Percentiles rank a stretch among this genome's conserved stretches.
Evolutionary conservation across 2,329 filamentous ascomycete genomes (phyloP).

Genomic region (Pestalotiopsis sp.): DNA sequence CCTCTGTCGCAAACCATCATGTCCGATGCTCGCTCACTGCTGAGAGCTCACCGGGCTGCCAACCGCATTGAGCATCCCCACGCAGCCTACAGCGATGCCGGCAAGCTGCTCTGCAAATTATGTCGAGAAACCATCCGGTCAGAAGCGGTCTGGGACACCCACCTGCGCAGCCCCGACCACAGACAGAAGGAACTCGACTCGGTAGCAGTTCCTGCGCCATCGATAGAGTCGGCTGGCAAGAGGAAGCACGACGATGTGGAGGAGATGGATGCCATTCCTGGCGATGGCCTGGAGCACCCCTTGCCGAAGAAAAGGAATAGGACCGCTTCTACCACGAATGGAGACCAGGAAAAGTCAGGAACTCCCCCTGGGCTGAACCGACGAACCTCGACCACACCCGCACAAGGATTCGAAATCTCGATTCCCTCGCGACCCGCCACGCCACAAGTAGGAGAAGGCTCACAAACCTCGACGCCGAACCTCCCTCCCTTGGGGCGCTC

Average conservation of each 20-base stretch:
- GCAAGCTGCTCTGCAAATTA: conserved; percentile 68
- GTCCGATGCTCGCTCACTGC: conserved; percentile 78
- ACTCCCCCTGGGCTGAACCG: conserved; percentile 48
- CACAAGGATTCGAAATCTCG: conserved; percentile 60
- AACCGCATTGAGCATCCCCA: conserved; percentile 73
- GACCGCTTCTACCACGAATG: conserved; percentile 29
- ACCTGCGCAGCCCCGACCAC: conserved; percentile 54
- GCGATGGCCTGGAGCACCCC: conserved; percentile 23
- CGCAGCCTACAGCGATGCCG: conserved; percentile 68
- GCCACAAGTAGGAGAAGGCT: conserved; percentile 47
- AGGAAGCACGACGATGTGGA: conserved; percentile 31
- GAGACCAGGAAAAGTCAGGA: conserved; percentile 26
- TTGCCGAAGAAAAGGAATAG: conserved; percentile 34
- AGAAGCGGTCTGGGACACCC: conserved; percentile 69
- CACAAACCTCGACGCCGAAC: conserved; percentile 45
- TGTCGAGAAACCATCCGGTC: conserved; percentile 68
- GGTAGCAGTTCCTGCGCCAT: conserved; percentile 15
- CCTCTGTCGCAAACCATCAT: conserved; percentile 46
- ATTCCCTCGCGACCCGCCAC: conserved; percentile 68
- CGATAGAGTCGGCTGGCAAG: conserved; percentile 23
- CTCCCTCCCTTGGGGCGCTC: conserved; percentile 38
- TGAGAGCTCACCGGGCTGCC: conserved; percentile 76
- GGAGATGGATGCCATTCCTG: conserved; percentile 31
- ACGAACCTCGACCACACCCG: conserved; percentile 54
- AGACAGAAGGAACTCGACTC: conserved; percentile 36